A percentile compares a stretch with the other conserved stretches of the same genome.
Evolutionary conservation across 768 basidiomycete genomes (phyloP).

Genomic region (Mycena kentingensis): DNA sequence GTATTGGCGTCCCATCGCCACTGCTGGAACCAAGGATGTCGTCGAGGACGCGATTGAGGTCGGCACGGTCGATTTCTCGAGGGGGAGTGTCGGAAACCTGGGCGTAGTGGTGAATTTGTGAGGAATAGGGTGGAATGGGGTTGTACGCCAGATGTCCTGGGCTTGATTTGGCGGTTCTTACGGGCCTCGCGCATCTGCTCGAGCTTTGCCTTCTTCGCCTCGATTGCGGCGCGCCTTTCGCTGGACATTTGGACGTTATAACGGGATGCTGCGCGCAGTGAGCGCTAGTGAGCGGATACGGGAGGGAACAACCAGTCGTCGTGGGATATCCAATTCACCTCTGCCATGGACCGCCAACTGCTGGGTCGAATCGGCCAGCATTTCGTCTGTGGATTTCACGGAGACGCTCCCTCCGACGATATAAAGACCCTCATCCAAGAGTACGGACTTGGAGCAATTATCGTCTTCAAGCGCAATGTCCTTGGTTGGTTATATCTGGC

Average conservation of each 20-base stretch:
- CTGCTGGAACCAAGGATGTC: constrained; percentile 55
- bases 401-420: constrained; percentile 51
- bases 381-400: constrained; percentile 73
- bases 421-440: constrained; percentile 58
- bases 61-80: constrained; percentile 59
- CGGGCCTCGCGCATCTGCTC: constrained; percentile 81
- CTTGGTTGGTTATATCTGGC: constrained; percentile 38
- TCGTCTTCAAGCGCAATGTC: constrained; percentile 71
- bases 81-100: constrained; percentile 42
- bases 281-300: too few relatives aligned
- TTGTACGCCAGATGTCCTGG: constrained; percentile 41
- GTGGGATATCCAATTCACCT: too few relatives aligned
- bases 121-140: constrained; percentile 3
- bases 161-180: constrained; percentile 62
- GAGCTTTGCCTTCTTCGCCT: constrained; percentile 86
- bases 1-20: constrained; percentile 66
- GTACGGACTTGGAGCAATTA: constrained; percentile 68
- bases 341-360: too few relatives aligned
- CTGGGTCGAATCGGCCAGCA: constrained; percentile 50
- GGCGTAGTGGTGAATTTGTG: constrained; percentile 1
- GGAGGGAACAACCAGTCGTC: too few relatives aligned
- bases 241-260: too few relatives aligned
- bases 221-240: constrained; percentile 82
- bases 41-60: constrained; percentile 66
- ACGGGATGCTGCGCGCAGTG: too few relatives aligned